Evolutionary conservation across 129 eudicot species (phyloP), one percentile per base, ranked within the genome.

Genomic region (Smallanthus sonchifolius): DNA sequence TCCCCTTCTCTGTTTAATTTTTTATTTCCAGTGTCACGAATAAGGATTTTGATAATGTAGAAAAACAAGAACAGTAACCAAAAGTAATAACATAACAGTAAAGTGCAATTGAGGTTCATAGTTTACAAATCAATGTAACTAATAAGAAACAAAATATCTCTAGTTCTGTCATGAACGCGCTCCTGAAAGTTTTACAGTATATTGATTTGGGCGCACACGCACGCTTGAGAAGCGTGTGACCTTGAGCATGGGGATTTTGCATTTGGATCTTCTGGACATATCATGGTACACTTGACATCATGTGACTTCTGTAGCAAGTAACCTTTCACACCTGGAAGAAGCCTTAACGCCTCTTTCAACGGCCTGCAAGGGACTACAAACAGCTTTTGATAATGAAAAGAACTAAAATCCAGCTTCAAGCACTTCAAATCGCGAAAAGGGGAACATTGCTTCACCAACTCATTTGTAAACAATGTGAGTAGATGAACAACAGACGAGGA

Each of bases 271-370:
- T 51, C 3, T 10, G 17, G 37, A 14, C 8, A 40, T 73, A 72
- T 42, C 30, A 54, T 8, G 11, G 20, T 54, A 39, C 32, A 39
- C 13, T 56, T 56, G 40, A 48, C 76, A 32, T 59, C 57, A 24
- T 24, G 43, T 9, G 67, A 72, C 37, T 56, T 72, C n/a, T 55
- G 38, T 19, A 72, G 54, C 76, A 72, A 40, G 57, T 73, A 73
- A 62, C 11, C 57, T 24, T 40, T 39, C 30, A 57, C 77, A 8
- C n/a, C 30, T 2, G 57, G 36, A 20, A 61, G 44, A 54, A 28
- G 34, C 16, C n/a, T 4, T 10, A 55, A 37, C 15, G n/a, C 4
- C 10, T 16, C 57, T 34, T 6, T 16, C 19, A 4, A 51, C 15
- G 5, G 10, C 19, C 20, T 32, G 1, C 6, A 13, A 4, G 66